Conservation (phyloP, 2,329 filamentous ascomycete genomes). For the Phoma sp. region DNA sequence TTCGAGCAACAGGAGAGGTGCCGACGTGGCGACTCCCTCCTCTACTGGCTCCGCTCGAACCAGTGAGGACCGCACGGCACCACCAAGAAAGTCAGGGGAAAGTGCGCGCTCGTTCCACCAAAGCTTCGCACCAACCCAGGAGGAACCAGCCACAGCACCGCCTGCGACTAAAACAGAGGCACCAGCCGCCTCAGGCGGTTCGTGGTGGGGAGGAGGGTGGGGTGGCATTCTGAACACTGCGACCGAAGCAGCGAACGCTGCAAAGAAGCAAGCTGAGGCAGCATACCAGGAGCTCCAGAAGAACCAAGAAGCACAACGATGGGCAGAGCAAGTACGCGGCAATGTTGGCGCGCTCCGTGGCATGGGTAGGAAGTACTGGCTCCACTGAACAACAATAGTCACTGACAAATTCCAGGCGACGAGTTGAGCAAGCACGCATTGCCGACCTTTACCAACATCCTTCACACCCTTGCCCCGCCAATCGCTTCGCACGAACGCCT, state of each 20-base stretch:
- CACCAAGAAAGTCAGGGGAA: conserved; percentile 75
- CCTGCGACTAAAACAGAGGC: conserved; percentile 59
- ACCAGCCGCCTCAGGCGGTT: conserved; percentile 45
- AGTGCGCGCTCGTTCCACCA: conserved; percentile 74
- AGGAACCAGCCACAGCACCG: conserved; percentile 47
- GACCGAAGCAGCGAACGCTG: conserved; percentile 77
- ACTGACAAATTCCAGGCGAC: conserved; percentile 66
- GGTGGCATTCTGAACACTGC: conserved; percentile 84
- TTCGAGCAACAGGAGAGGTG: conserved; percentile 47
- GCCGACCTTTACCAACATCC: conserved; percentile 91
- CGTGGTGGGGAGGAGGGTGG: conserved; percentile 72
- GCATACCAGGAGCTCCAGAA: conserved; percentile 94
- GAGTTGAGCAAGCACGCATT: conserved; percentile 74
- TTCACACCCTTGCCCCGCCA: conserved; percentile 93
- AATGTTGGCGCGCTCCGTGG: conserved; percentile 81
- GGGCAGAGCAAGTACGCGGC: conserved; percentile 91
- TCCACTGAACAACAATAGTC: neutral
- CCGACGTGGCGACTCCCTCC: conserved; percentile 45
- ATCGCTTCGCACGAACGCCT: conserved; percentile 97
- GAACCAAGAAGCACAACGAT: conserved; percentile 95
- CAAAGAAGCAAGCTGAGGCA: conserved; percentile 89
- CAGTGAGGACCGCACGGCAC: conserved; percentile 65
- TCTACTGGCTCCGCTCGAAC: conserved; percentile 50
- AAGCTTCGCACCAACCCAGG: conserved; percentile 69
- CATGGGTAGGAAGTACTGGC: conserved; percentile 63